Evolutionary conservation across 352 stramenopile species (phyloP).

Genomic region (Phytopythium ostracodes): DNA sequence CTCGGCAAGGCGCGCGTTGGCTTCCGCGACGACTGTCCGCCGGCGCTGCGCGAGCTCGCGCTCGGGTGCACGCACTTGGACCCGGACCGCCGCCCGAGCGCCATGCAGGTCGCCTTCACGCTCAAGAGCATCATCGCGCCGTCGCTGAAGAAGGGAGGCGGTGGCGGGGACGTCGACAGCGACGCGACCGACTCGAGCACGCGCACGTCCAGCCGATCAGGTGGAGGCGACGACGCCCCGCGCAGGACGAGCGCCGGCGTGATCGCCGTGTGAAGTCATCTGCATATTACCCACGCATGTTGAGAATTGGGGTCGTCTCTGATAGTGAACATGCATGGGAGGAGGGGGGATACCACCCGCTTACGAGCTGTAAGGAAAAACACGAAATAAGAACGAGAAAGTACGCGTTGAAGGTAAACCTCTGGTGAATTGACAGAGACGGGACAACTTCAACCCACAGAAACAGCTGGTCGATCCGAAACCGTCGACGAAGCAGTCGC

Average conservation of each 20-base stretch:
- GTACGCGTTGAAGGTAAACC: neutral
- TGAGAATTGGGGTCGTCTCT: too few species aligned
- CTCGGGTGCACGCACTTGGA: slow-evolving; percentile 64
- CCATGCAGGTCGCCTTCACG: slow-evolving; percentile 70
- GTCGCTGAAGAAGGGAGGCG: slow-evolving; percentile 15
- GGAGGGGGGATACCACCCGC: too few species aligned
- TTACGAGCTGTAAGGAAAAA: too few species aligned
- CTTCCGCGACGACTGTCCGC: slow-evolving; percentile 57
- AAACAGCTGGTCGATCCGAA: neutral
- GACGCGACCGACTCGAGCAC: neutral
- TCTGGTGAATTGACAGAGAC: neutral
- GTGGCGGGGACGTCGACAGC: neutral
- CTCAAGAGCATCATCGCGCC: slow-evolving; percentile 73
- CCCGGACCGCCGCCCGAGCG: slow-evolving; percentile 50
- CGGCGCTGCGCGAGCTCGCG: slow-evolving; percentile 42
- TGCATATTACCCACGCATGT: too few species aligned
- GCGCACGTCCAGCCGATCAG: neutral
- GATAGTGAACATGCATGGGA: too few species aligned
- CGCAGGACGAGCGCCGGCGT: neutral
- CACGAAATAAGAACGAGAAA: neutral
- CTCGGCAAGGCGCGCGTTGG: slow-evolving; percentile 45
- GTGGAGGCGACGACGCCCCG: neutral
- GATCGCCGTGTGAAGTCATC: neutral
- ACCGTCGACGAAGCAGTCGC: neutral
- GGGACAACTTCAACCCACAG: neutral